These are phyloP conservation scores for Niebla homalea DNA, from an alignment of 495 filamentous ascomycete genomes.

Conservation along the genomic window DNA sequence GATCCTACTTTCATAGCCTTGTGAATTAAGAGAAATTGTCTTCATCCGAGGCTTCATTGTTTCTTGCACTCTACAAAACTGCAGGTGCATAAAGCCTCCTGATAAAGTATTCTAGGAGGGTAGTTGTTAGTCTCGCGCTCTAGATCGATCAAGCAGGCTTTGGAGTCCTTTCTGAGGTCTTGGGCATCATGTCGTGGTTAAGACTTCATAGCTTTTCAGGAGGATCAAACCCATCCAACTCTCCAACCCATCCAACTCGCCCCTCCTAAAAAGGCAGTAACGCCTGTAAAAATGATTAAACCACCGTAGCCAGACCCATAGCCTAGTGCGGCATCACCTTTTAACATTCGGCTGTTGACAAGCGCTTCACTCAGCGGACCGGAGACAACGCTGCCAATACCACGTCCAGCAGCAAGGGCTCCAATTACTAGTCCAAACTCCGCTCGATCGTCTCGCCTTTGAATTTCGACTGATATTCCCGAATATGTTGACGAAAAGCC, in stretches of 20 bases:
- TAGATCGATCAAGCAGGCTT: no score
- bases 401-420: slow-evolving; percentile 47
- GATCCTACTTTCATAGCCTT: no score
- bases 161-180: no score
- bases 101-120: no score
- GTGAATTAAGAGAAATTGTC: no score
- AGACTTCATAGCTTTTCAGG: no score
- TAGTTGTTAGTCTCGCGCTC: no score
- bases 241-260: slow-evolving; percentile 10
- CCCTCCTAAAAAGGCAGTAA: slow-evolving; percentile 18
- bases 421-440: slow-evolving; percentile 51
- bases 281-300: slow-evolving; percentile 35
- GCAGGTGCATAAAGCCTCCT: no score
- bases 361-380: slow-evolving; percentile 48
- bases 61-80: no score
- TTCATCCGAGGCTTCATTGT: no score
- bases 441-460: slow-evolving; percentile 28
- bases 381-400: slow-evolving; percentile 50
- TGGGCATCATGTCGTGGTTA: no score
- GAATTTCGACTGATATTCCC: slow-evolving; percentile 46
- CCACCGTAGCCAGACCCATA: slow-evolving; percentile 30
- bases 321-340: slow-evolving; percentile 17
- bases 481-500: slow-evolving; percentile 48
- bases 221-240: slow-evolving; percentile 7
- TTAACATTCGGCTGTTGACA: slow-evolving; percentile 25